A percentile compares a stretch with the other conserved stretches of the same genome.
Evolutionary conservation across 345 rosid genomes (phyloP).

Genomic region (Mallotus nudiflorus): DNA sequence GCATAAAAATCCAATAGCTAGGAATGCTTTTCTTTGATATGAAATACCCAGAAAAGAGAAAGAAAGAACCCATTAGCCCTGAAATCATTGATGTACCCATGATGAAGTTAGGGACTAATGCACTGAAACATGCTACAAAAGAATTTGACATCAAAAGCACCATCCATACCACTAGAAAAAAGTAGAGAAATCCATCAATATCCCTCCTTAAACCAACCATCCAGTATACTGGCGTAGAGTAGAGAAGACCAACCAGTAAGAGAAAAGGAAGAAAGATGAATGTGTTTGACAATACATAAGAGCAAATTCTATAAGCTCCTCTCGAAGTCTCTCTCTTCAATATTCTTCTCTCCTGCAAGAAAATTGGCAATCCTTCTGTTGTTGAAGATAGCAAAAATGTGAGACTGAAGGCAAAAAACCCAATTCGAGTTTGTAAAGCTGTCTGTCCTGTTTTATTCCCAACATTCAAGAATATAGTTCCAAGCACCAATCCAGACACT

Average conservation of each 20-base stretch:
- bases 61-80: conserved; percentile 91
- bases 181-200: conserved; percentile 65
- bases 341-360: conserved; percentile 79
- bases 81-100: conserved; percentile 90
- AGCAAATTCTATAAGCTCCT: conserved; percentile 71
- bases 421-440: conserved; percentile 60
- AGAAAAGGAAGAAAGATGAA: conserved; percentile 73
- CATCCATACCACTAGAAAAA: conserved; percentile 73
- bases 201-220: conserved; percentile 67
- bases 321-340: conserved; percentile 77
- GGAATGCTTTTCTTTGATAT: conserved; percentile 67
- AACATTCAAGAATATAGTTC: conserved; percentile 66
- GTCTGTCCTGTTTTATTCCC: conserved; percentile 48
- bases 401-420: conserved; percentile 84
- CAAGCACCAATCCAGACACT: conserved; percentile 68
- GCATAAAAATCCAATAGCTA: conserved; percentile 83
- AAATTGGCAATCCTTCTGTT: conserved; percentile 87
- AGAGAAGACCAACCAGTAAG: conserved; percentile 61
- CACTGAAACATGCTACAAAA: conserved; percentile 88
- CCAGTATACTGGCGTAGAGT: conserved; percentile 83
- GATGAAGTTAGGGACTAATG: conserved; percentile 88
- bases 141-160: conserved; percentile 79
- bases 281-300: conserved; percentile 70
- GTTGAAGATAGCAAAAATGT: conserved; percentile 84
- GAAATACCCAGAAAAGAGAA: conserved; percentile 86